These are phyloP conservation scores for Alopecurus myosuroides DNA, from an alignment of 176 grass and related monocot species.

Conservation along the genomic window DNA sequence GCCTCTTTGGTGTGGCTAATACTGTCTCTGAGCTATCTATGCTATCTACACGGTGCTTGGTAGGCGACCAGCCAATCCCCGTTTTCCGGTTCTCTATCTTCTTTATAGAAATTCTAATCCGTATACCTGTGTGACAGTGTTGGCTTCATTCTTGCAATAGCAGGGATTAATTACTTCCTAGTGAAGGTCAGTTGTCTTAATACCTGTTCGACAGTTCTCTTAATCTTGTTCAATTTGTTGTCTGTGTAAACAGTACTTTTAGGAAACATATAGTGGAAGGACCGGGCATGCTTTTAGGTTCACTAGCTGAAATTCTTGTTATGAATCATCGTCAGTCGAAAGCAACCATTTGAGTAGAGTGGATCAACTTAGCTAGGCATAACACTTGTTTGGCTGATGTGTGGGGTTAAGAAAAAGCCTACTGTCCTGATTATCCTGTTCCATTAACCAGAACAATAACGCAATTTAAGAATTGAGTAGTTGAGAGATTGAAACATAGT, in stretches of 20 bases:
- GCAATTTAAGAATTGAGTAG: neutral
- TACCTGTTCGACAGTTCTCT: neutral
- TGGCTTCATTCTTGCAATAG: constrained; percentile 69
- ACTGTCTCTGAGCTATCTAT: constrained; percentile 71
- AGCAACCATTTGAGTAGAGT: neutral
- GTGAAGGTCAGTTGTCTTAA: constrained; percentile 52
- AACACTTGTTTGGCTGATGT: neutral
- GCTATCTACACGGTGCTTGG: constrained; percentile 94
- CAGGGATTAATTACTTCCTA: constrained; percentile 60
- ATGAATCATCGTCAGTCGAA: neutral
- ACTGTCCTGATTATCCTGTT: neutral
- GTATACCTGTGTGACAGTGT: constrained; percentile 45
- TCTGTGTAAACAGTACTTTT: neutral
- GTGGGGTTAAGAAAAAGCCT: neutral
- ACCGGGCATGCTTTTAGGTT: neutral
- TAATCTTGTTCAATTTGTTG: neutral
- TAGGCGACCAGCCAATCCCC: constrained; percentile 14
- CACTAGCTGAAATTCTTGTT: neutral
- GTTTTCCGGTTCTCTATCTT: neutral
- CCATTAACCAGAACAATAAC: neutral
- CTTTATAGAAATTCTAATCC: constrained; percentile 10
- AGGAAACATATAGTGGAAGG: neutral
- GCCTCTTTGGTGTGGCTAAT: constrained; percentile 75
- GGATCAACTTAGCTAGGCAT: neutral
- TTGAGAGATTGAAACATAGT: neutral